Conservation (phyloP, 805 yeast species). For the Wickerhamomyces rabaulensis region DNA sequence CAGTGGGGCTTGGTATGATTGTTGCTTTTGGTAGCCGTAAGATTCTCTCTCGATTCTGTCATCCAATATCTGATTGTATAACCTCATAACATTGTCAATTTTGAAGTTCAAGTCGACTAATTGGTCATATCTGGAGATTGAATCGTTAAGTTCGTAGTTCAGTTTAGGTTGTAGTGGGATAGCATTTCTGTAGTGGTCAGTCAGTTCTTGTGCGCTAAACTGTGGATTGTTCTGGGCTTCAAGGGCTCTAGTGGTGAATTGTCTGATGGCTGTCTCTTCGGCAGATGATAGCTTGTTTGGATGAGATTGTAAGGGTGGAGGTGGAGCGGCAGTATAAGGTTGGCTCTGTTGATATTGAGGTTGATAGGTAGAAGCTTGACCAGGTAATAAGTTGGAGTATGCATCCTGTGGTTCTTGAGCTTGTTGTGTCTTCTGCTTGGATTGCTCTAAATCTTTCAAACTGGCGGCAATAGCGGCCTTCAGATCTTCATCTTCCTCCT, state of each 20-base stretch:
- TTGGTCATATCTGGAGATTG: constrained; percentile 57
- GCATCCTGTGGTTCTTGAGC: constrained; percentile 8
- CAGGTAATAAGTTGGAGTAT: constrained; percentile 18
- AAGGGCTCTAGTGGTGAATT: constrained; percentile 65
- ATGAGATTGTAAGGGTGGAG: constrained; percentile 16
- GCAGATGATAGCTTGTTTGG: constrained; percentile 31
- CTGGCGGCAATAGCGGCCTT: constrained; percentile 94
- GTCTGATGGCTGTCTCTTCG: constrained; percentile 66
- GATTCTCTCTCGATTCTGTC: constrained; percentile 37
- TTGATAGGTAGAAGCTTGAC: constrained; percentile 3
- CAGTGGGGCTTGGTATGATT: constrained; percentile 10
- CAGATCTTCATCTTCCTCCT: constrained; percentile 81
- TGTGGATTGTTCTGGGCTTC: constrained; percentile 21
- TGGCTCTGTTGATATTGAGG: constrained; percentile 1
- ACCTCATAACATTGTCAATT: constrained; percentile 64
- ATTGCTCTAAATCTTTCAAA: constrained; percentile 58
- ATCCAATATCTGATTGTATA: constrained; percentile 76
- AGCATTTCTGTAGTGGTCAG: constrained; percentile 55
- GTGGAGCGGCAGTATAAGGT: background rate
- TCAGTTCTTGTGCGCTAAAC: constrained; percentile 41
- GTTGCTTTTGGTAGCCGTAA: constrained; percentile 15
- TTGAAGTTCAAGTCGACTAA: constrained; percentile 73
- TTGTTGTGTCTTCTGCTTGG: constrained; percentile 19
- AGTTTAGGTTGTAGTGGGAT: constrained; percentile 64
- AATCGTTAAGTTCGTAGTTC: constrained; percentile 50